A percentile compares a stretch with the other conserved stretches of the same genome.
phyloP scores from a whole-genome alignment of 106 monocot species.

The Dendrobium chrysotoxum region DNA sequence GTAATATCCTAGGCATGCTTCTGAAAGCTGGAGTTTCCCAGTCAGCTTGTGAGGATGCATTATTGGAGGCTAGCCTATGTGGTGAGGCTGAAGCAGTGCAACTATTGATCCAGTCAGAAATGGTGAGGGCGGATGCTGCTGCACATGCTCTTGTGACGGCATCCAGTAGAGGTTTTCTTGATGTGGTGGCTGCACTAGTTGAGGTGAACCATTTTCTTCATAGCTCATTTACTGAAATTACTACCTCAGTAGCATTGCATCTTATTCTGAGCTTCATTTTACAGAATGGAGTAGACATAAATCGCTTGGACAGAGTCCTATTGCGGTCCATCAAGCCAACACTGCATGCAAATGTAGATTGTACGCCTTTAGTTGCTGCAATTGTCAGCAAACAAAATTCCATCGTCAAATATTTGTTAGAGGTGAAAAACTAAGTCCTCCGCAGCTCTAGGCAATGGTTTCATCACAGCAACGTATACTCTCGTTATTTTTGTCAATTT shows the following conservation, averaged over 20 bases:
- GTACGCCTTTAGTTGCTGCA: slow-evolving; percentile 58
- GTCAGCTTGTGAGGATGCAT: slow-evolving; percentile 52
- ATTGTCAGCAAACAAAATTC: slow-evolving; percentile 41
- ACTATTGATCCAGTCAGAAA: slow-evolving; percentile 41
- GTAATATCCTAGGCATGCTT: slow-evolving; percentile 38
- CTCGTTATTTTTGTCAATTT: too few species aligned
- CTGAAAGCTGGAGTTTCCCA: slow-evolving; percentile 42
- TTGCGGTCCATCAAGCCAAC: slow-evolving; percentile 47
- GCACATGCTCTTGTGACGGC: slow-evolving; percentile 52
- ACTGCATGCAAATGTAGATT: slow-evolving; percentile 59
- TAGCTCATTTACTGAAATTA: background rate
- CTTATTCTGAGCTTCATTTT: background rate
- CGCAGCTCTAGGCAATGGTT: background rate
- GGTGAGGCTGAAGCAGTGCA: slow-evolving; percentile 34
- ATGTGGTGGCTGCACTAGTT: slow-evolving; percentile 35
- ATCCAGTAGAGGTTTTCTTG: slow-evolving; percentile 51
- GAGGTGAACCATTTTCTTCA: slow-evolving; percentile 20
- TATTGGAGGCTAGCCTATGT: slow-evolving; percentile 44
- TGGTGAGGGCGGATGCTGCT: slow-evolving; percentile 24
- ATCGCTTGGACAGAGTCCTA: slow-evolving; percentile 36
- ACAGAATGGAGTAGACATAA: slow-evolving; percentile 57
- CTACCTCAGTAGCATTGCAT: background rate
- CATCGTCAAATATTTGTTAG: slow-evolving; percentile 38
- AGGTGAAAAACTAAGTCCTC: slow-evolving; percentile 27
- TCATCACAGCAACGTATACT: too few species aligned